Conservation (phyloP, 169 alveolate genomes). For the Miamiensis avidus region DNA sequence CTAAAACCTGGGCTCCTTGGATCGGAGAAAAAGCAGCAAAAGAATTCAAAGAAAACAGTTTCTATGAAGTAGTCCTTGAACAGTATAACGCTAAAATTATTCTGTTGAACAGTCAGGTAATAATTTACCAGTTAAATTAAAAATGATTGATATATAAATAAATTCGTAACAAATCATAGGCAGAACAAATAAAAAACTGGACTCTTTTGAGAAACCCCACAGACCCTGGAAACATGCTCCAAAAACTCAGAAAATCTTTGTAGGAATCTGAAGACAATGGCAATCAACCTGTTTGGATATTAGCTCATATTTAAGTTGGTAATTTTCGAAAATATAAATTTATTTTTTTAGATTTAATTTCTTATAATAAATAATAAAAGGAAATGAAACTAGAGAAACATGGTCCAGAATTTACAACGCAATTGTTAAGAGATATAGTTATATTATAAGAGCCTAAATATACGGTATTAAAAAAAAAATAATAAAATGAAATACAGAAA, state of each 20-base stretch:
- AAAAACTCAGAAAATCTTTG: not conserved
- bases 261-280: not conserved
- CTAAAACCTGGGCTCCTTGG: conserved; percentile 39
- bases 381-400: not conserved
- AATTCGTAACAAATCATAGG: too few relatives aligned
- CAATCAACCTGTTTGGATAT: not conserved
- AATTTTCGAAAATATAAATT: too few relatives aligned
- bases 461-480: not conserved
- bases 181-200: too few relatives aligned
- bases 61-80: conserved; percentile 26
- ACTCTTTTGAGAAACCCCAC: not conserved
- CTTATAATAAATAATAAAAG: too few relatives aligned
- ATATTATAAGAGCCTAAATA: not conserved
- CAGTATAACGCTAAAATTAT: conserved; percentile 27
- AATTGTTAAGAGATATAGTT: not conserved
- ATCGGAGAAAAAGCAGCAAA: conserved; percentile 15
- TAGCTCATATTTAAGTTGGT: not conserved
- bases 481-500: too few relatives aligned
- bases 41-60: conserved; percentile 25
- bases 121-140: too few relatives aligned
- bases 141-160: too few relatives aligned
- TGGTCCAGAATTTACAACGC: not conserved
- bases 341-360: too few relatives aligned
- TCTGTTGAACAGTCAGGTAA: conserved; percentile 23
- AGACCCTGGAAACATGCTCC: conserved; percentile 5